A percentile compares a stretch with the other conserved stretches of the same genome.
These are phyloP conservation scores for Thalassiosira allenii DNA, from an alignment of 352 stramenopile genomes.

Conservation along the genomic window DNA sequence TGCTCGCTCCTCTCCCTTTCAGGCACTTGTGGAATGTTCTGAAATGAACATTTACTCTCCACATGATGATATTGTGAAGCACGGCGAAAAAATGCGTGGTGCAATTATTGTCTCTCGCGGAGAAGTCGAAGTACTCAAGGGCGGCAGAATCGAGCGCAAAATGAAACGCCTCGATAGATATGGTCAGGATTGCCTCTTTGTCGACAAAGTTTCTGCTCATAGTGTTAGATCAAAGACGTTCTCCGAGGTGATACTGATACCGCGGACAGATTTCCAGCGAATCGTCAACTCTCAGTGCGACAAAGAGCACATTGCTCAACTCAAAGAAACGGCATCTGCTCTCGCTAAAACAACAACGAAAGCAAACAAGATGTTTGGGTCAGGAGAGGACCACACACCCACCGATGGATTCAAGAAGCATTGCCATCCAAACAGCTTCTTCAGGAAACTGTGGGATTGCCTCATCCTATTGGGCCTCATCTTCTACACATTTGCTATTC, in stretches of 20 bases:
- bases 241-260: constrained; percentile 66
- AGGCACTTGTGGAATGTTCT: constrained; percentile 49
- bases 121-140: constrained; percentile 66
- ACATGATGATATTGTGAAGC: constrained; percentile 68
- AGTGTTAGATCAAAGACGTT: constrained; percentile 62
- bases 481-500: constrained; percentile 71
- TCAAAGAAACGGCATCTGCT: constrained; percentile 46
- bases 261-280: constrained; percentile 57
- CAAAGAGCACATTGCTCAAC: constrained; percentile 54
- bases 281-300: constrained; percentile 67
- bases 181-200: constrained; percentile 63
- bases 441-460: constrained; percentile 60
- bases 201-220: constrained; percentile 48
- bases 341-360: constrained; percentile 52
- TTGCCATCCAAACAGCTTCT: constrained; percentile 59
- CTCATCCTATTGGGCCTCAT: constrained; percentile 58
- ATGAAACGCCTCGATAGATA: constrained; percentile 65
- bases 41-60: constrained; percentile 70
- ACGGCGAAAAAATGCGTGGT: constrained; percentile 57
- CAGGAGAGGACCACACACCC: constrained; percentile 50
- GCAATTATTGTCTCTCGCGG: constrained; percentile 62
- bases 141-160: constrained; percentile 58
- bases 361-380: constrained; percentile 73
- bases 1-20: not conserved
- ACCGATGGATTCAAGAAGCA: constrained; percentile 52